Evolutionary conservation across 495 filamentous ascomycete genomes (phyloP), one percentile per base, ranked within the genome.

Genomic region (Hypoxylon intermedium): DNA sequence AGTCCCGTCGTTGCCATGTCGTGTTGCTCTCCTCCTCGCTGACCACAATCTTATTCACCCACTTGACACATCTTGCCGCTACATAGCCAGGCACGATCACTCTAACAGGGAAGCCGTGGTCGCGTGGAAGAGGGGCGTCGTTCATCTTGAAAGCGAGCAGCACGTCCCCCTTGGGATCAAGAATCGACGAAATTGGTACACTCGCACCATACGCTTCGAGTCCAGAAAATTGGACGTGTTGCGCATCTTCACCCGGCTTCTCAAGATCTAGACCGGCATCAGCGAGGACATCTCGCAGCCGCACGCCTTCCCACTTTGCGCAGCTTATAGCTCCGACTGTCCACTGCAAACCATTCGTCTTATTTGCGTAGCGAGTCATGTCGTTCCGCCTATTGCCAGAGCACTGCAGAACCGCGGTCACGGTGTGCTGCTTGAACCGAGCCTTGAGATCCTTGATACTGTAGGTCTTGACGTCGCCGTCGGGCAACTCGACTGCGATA

Each of bases 21-120:
- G 81, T 83, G 1, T 64, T 66, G 21, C 78, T 83, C 53, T 88
- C 86, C 53, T 84, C 78, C 45, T 82, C 78, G 23, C 80, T 75
- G 2, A 88, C 70, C 3, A 77, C 81, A 48, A 89, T 85, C 16
- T 77, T 78, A 65, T 78, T 82, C 0, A 88, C 76, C 85, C 85
- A 89, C 60, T 89, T 89, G 11, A 89, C 86, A 42, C 78, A 83
- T 24, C 85, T 76, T 9, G 82, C 86, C 3, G 82, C 86, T 3
- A 82, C 83, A 30, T 83, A 76, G 3, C 86, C 86, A 5, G 86
- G 86, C 0, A 87, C 79, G 12, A 89, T 73, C 0, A 82, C 79
- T 3, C 86, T 78, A 12, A 88, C 69, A 0, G 86, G 86, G 52
- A 77, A 83, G 7, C 86, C 86, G 58, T 88, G 85, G 31, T 84